Conservation (phyloP, 768 basidiomycete species). For the Lyophyllum decastes region DNA sequence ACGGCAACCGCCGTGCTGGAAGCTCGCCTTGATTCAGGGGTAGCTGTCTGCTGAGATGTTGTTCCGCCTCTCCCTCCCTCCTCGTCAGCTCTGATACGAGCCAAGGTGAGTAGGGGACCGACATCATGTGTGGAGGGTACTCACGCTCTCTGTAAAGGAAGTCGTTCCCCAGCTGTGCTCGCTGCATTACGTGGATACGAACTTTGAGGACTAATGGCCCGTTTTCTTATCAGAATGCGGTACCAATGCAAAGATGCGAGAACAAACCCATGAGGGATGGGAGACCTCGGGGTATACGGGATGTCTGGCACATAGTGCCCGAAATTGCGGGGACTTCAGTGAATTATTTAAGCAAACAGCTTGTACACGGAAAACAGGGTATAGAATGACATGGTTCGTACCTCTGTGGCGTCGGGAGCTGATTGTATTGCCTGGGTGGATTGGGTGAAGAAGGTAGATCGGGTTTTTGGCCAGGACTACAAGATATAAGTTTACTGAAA, state of each 20-base stretch:
- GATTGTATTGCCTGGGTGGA: conserved; percentile 26
- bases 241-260: background rate
- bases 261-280: conserved; percentile 24
- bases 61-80: conserved; percentile 22
- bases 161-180: conserved; percentile 15
- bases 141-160: conserved; percentile 13
- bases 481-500: background rate
- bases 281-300: conserved; percentile 28
- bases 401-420: conserved; percentile 39
- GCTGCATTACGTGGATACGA: conserved; percentile 11
- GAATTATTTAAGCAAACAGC: background rate
- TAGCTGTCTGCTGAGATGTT: conserved; percentile 38
- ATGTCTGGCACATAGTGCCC: conserved; percentile 23
- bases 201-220: conserved; percentile 14
- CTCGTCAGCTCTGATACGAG: conserved; percentile 18
- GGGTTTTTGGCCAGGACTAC: conserved; percentile 15
- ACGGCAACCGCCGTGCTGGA: background rate
- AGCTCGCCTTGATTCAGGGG: conserved; percentile 48
- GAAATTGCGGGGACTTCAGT: conserved; percentile 28
- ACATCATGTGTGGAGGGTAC: conserved; percentile 1
- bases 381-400: background rate
- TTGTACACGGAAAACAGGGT: background rate
- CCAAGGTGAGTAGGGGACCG: background rate
- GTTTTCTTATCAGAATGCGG: background rate
- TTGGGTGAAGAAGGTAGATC: conserved; percentile 21